phyloP scores from a whole-genome alignment of 2,329 filamentous ascomycete genomes.

The Fusarium sp. region DNA sequence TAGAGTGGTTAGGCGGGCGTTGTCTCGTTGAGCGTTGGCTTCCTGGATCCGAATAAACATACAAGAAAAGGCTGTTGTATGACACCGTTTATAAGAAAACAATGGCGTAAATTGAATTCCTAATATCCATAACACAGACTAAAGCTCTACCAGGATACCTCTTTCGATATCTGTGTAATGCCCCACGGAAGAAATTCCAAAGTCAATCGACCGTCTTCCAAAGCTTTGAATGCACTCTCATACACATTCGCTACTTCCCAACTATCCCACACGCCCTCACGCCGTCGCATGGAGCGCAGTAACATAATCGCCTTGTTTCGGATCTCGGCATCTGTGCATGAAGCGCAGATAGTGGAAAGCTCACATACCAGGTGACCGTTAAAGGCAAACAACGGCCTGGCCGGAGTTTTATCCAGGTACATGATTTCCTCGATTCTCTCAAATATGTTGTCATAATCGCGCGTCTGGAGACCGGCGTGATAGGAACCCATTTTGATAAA shows the following conservation, averaged over 20 bases:
- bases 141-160: neutral
- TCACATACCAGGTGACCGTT: constrained; percentile 31
- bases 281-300: constrained; percentile 24
- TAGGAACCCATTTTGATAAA: constrained; percentile 3
- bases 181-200: neutral
- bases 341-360: constrained; percentile 32
- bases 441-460: constrained; percentile 24
- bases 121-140: too few species aligned
- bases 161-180: neutral
- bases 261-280: constrained; percentile 48
- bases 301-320: constrained; percentile 27
- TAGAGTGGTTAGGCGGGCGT: too few species aligned
- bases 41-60: too few species aligned
- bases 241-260: constrained; percentile 38
- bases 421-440: constrained; percentile 21
- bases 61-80: too few species aligned
- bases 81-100: too few species aligned
- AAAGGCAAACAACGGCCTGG: constrained; percentile 34
- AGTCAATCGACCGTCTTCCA: neutral
- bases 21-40: too few species aligned
- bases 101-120: too few species aligned
- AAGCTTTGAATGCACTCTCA: constrained; percentile 29
- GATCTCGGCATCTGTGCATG: constrained; percentile 16
- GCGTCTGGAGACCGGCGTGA: neutral
- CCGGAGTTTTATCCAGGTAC: neutral